Conservation (phyloP, 495 filamentous ascomycete genomes). For the Aspergillus cavernicola region DNA sequence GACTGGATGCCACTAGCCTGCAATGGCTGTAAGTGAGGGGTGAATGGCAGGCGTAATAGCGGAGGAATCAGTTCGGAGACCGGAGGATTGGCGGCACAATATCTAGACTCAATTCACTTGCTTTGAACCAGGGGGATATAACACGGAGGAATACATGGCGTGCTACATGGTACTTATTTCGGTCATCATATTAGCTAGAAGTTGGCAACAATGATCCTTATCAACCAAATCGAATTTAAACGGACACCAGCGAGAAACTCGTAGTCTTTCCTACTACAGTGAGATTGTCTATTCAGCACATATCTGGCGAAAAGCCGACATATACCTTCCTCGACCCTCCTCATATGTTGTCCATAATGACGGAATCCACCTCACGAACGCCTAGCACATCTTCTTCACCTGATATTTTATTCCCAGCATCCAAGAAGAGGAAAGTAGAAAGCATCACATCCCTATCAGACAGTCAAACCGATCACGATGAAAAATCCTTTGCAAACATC, state of each 20-base stretch:
- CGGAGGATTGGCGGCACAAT: not conserved
- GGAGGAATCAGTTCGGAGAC: not conserved
- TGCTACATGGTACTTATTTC: not conserved
- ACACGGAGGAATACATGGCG: not conserved
- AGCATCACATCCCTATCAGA: slow-evolving; percentile 11
- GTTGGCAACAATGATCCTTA: too few relatives aligned
- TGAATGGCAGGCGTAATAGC: not conserved
- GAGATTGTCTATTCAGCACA: too few relatives aligned
- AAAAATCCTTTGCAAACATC: not conserved
- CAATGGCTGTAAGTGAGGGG: not conserved
- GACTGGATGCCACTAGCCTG: not conserved
- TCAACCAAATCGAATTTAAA: too few relatives aligned
- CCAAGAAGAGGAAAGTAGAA: not conserved
- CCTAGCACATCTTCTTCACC: slow-evolving; percentile 6
- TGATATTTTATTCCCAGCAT: not conserved
- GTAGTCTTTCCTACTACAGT: too few relatives aligned
- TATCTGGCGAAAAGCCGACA: too few relatives aligned
- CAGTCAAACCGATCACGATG: not conserved
- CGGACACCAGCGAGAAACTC: too few relatives aligned
- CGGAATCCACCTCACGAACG: not conserved
- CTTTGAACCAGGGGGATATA: not conserved
- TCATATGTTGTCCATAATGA: not conserved
- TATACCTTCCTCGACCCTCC: too few relatives aligned
- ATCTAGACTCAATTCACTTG: not conserved
- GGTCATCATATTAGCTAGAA: not conserved